phyloP scores from a whole-genome alignment of 1,139 yeast species.

The Zygosaccharomyces sapae region DNA sequence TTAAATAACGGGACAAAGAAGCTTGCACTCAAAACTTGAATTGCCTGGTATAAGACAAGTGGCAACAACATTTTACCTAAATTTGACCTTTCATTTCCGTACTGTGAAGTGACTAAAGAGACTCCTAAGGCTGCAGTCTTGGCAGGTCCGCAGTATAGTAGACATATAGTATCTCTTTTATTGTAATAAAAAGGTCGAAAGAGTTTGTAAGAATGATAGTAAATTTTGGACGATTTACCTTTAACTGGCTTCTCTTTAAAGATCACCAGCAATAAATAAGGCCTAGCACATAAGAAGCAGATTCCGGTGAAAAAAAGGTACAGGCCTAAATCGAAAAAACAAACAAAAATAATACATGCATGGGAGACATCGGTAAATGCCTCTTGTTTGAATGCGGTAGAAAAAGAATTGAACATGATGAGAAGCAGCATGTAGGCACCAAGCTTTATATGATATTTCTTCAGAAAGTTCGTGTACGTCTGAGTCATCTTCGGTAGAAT shows the following conservation, averaged over 20 bases:
- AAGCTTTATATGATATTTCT: conserved; percentile 61
- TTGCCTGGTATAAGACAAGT: conserved; percentile 77
- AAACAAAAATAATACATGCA: conserved; percentile 65
- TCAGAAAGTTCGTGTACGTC: conserved; percentile 48
- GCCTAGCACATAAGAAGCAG: conserved; percentile 58
- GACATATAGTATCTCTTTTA: conserved; percentile 67
- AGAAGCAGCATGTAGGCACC: conserved; percentile 74
- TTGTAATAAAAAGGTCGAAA: conserved; percentile 68
- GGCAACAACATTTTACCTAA: conserved; percentile 76
- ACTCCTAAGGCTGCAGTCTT: conserved; percentile 91
- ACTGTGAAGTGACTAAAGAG: conserved; percentile 73
- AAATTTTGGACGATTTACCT: conserved; percentile 42
- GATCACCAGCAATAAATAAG: conserved; percentile 46
- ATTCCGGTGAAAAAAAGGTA: conserved; percentile 69
- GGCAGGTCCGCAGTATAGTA: conserved; percentile 87
- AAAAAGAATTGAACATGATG: conserved; percentile 80
- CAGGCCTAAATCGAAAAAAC: conserved; percentile 75
- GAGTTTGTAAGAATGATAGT: conserved; percentile 40
- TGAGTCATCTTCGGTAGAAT: conserved; percentile 60
- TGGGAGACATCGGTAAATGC: conserved; percentile 72
- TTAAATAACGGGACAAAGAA: conserved; percentile 60
- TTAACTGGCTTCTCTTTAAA: conserved; percentile 46
- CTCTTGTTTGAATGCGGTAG: conserved; percentile 79
- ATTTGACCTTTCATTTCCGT: conserved; percentile 56
- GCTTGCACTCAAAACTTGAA: conserved; percentile 77